Base-by-base conservation (phyloP, 148 eudicot species). In the Rhododendron griersonianum region DNA sequence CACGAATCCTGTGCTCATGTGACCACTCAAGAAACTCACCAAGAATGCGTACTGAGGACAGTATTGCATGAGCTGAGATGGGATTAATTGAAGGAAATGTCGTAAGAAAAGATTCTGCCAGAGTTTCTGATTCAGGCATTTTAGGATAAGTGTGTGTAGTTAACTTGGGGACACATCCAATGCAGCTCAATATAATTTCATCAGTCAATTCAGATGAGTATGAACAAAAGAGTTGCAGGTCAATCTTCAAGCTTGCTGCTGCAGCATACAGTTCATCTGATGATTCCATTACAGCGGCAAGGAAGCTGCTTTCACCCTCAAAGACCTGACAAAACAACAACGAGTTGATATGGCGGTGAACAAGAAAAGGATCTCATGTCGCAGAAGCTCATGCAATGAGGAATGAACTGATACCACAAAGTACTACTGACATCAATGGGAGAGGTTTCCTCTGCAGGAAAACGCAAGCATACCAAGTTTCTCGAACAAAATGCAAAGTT, bases 181-280 rank as follows among this genome's bases (percentile, higher is more conserved):
- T 89, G 87, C 93, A 93, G 86, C 88, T 92, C 87, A 95, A 84
- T 85, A 94, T 93, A 76, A 95, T 94, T 84, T 95, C 96, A 81
- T 95, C 96, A 25, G 99, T 98, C 91, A 93, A 90, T 87, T 93
- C 91, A n/a, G 91, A 69, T 65, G 98, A 93, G 89, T 91, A 89
- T 16, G 99, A 95, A 81, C 76, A 92, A 84, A 98, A 93, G 81
- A 98, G 89, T 90, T 98, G 99, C 83, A 98, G 82, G 74, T 94
- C 92, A 85, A 93, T 87, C 83, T 95, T 95, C 85, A 98, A 91
- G 90, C 94, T 95, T 79, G 96, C 92, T 63, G 98, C 98, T 45
- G 98, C 98, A 82, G 94, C 99, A 88, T 98, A 98, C 53, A 98
- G 91, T 91, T 93, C 98, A 90, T 95, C 94, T 81, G 98, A 95